Conservation (phyloP, 352 stramenopile species). For the Globisporangium rhizosaccharum region DNA sequence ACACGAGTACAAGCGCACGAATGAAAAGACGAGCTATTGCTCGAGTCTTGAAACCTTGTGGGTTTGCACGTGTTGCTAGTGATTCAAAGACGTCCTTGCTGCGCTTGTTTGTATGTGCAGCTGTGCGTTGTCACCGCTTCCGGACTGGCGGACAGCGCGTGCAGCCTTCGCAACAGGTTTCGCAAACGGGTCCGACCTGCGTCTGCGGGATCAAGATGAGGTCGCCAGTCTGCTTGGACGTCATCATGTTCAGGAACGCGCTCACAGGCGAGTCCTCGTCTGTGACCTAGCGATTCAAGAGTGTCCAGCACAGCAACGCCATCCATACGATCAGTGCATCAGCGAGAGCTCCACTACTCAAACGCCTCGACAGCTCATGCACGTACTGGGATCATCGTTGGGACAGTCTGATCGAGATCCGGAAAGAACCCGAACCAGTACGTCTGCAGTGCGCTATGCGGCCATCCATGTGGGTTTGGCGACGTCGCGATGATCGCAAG, state of each 20-base stretch:
- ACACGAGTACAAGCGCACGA: not conserved
- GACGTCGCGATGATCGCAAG: conserved; percentile 52
- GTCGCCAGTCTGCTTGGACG: conserved; percentile 60
- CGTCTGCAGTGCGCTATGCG: conserved; percentile 53
- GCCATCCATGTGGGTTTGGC: conserved; percentile 61
- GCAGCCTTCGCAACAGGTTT: conserved; percentile 62
- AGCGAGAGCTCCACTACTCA: not conserved
- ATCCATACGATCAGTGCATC: not conserved
- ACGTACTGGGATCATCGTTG: conserved; percentile 38
- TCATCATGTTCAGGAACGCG: conserved; percentile 63
- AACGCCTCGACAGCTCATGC: not conserved
- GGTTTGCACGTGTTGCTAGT: not conserved
- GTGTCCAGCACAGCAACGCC: not conserved
- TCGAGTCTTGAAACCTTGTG: not conserved
- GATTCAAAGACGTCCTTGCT: not conserved
- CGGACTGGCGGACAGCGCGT: conserved; percentile 25
- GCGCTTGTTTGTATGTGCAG: too few species aligned
- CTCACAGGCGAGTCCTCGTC: conserved; percentile 47
- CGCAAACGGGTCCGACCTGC: conserved; percentile 68
- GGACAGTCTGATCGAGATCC: conserved; percentile 31
- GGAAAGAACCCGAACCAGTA: conserved; percentile 74
- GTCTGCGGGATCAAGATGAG: conserved; percentile 74
- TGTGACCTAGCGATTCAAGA: conserved; percentile 4
- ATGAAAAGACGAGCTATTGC: not conserved
- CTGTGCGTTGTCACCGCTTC: conserved; percentile 3